Evolutionary conservation across 75 land plant species (phyloP).

Genomic region (Isoetes taiwanensis): DNA sequence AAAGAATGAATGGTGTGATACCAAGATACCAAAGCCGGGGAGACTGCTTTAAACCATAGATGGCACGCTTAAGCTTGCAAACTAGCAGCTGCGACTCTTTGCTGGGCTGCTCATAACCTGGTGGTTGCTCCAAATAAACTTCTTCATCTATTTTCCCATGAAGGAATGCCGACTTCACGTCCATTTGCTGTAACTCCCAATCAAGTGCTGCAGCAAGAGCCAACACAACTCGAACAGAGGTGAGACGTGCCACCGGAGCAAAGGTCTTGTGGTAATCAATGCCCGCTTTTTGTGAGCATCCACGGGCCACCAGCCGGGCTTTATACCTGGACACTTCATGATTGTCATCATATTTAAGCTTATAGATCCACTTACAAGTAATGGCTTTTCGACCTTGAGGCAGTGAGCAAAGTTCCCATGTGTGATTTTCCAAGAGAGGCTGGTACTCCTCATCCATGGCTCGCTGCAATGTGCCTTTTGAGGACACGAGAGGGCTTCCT

Average conservation of each 20-base stretch:
- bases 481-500: too few relatives aligned
- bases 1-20: too few relatives aligned
- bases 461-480: too few relatives aligned
- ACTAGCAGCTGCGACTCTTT: not conserved
- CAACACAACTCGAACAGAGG: not conserved
- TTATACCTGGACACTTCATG: not conserved
- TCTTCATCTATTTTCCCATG: slow-evolving; percentile 2
- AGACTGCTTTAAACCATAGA: slow-evolving; percentile 12
- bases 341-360: not conserved
- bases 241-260: not conserved
- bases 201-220: not conserved
- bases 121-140: slow-evolving; percentile 10
- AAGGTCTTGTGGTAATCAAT: slow-evolving; percentile 9
- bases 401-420: slow-evolving; percentile 1
- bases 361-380: slow-evolving; percentile 5
- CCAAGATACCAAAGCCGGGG: slow-evolving; percentile 3
- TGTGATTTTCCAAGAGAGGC: too few relatives aligned
- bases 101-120: not conserved
- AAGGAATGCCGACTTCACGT: slow-evolving; percentile 5
- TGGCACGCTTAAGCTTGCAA: not conserved
- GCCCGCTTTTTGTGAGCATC: slow-evolving; percentile 1
- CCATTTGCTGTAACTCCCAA: slow-evolving; percentile 6
- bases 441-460: too few relatives aligned
- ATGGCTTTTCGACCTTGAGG: not conserved
- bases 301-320: slow-evolving; percentile 6